Base-by-base conservation (phyloP, 371 early-diverging fungal species). In the Lichtheimia ramosa region DNA sequence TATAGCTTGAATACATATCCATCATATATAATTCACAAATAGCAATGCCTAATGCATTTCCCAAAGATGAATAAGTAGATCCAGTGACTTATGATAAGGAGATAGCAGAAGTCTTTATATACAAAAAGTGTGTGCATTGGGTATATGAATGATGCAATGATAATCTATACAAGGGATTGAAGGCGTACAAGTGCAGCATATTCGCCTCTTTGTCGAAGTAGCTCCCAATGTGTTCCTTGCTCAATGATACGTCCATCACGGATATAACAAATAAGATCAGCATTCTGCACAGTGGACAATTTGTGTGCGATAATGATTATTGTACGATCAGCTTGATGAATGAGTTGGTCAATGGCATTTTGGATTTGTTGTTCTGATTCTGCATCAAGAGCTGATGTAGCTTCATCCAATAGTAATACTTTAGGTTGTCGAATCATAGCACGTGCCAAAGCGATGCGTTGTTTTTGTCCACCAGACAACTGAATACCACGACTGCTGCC, bases 401-500 rank as follows among this genome's bases (percentile, higher is more conserved):
- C 96, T 66, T 99, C 99, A 66, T 99, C 99, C 43, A 98, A 74
- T 27, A 98, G 73, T 51, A 97, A 75, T 10, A 97, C 83, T 54
- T 75, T 81, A 23, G 95, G 95, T 59, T 94, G 84, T 48, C 90
- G 85, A 65, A 97, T 84, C 61, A 86, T 23, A 2, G 86, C 86
- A 52, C 91, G 77, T 8, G 89, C 67, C 42, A 67, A 62, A 10
- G 67, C 62, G 34, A 67, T 67, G 14, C 67, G 58, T 41, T 67
- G 67, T 34, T 67, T 67, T 20, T 67, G 67, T 20, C 63, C 67
- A 39, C 67, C 67, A 3, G 67, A 63, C n/a, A 64, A 27, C 58
- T 82, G 83, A 25, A 83, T 74, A 13, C 89, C 92, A 58, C 81
- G 82, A 52, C 88, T 91, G 34, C 34, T 34, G 34, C 34, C 10